Percentiles rank a stretch among this genome's conserved stretches.
phyloP scores from a whole-genome alignment of 495 filamentous ascomycete genomes.

The Pyrenula massariospora region DNA sequence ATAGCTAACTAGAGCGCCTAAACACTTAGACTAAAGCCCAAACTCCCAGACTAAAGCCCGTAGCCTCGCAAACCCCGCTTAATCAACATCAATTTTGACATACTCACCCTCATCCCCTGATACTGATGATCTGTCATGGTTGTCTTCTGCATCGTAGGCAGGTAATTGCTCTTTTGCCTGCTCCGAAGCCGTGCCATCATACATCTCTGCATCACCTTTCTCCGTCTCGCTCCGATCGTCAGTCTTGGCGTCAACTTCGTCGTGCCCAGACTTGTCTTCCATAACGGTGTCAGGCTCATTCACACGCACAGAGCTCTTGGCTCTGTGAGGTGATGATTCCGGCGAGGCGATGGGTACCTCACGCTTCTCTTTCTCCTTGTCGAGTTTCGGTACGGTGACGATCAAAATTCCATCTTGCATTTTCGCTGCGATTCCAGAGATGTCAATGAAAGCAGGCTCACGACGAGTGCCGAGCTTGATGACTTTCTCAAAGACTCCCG shows the following conservation, averaged over 20 bases:
- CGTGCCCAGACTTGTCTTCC: conserved; percentile 13
- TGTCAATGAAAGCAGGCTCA: conserved; percentile 50
- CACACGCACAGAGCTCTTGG: neutral
- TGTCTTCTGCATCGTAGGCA: conserved; percentile 10
- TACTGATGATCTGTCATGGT: conserved; percentile 9
- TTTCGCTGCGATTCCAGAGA: conserved; percentile 56
- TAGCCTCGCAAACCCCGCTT: too few relatives aligned
- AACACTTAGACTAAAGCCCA: too few relatives aligned
- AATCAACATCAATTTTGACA: conserved; percentile 20
- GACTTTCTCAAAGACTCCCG: conserved; percentile 63
- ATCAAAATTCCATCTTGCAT: conserved; percentile 57
- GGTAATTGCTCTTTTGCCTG: conserved; percentile 9
- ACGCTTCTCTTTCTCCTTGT: conserved; percentile 15
- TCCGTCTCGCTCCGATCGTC: conserved; percentile 1
- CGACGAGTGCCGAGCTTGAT: conserved; percentile 42
- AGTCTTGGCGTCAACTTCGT: conserved; percentile 5
- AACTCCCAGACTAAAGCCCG: too few relatives aligned
- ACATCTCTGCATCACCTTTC: neutral
- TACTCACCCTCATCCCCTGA: conserved; percentile 16
- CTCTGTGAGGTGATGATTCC: neutral
- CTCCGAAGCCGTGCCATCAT: neutral
- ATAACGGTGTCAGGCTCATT: neutral
- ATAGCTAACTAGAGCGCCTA: too few relatives aligned
- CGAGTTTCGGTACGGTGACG: conserved; percentile 57
- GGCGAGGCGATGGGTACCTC: conserved; percentile 3